A percentile compares a stretch with the other conserved stretches of the same genome.
Evolutionary conservation across 2,329 filamentous ascomycete genomes (phyloP).

Genomic region (Nigrospora sphaerica): DNA sequence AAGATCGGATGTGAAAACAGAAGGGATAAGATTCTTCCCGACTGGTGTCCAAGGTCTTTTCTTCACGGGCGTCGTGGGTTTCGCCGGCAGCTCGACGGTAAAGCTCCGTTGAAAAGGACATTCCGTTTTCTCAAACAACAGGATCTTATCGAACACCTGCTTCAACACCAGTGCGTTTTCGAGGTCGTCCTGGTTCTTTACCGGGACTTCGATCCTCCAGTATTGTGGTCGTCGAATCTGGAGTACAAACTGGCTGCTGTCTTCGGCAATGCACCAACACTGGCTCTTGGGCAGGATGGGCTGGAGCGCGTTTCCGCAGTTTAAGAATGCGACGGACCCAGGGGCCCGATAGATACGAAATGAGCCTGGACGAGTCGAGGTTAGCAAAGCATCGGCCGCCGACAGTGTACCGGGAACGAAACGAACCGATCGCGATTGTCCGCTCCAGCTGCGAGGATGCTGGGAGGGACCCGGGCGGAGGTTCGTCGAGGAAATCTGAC

Average conservation of each 20-base stretch:
- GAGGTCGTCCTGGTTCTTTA: constrained; percentile 55
- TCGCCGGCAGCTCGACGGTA: constrained; percentile 64
- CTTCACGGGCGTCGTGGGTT: constrained; percentile 55
- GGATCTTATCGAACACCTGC: constrained; percentile 60
- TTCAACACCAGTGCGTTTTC: constrained; percentile 61
- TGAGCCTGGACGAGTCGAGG: constrained; percentile 41
- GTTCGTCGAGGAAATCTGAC: constrained; percentile 23
- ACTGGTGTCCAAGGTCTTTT: constrained; percentile 64
- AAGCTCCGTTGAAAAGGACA: constrained; percentile 81
- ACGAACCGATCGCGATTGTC: constrained; percentile 69
- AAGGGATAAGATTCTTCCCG: constrained; percentile 28
- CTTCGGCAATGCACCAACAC: constrained; percentile 86
- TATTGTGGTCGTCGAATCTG: constrained; percentile 78
- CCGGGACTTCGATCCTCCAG: constrained; percentile 82
- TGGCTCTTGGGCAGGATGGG: constrained; percentile 86
- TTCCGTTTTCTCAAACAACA: constrained; percentile 80
- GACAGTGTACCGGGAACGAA: neutral
- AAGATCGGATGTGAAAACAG: constrained; percentile 25
- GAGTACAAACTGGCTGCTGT: constrained; percentile 75
- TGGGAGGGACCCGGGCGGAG: constrained; percentile 19
- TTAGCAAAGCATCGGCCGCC: constrained; percentile 5
- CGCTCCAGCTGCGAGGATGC: constrained; percentile 23
- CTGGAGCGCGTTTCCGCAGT: constrained; percentile 75
- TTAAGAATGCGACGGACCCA: constrained; percentile 80
- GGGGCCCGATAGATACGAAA: constrained; percentile 82